Conservation (phyloP, 352 stramenopile genomes). For the Phytophthora fragariae region DNA sequence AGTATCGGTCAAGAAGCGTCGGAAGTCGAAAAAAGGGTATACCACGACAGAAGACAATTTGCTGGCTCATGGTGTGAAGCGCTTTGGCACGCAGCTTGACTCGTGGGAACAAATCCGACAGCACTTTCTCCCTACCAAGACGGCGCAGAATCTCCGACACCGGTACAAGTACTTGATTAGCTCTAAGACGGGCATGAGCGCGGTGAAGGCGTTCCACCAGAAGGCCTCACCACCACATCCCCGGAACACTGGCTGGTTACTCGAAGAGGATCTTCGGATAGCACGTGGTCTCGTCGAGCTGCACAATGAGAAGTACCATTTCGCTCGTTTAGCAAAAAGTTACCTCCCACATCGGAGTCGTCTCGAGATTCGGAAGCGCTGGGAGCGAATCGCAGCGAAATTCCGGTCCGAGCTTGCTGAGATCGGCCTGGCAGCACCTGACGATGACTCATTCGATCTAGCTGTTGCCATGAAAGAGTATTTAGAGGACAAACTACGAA, state of each 20-base stretch:
- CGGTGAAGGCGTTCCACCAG: constrained; percentile 68
- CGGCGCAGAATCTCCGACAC: constrained; percentile 52
- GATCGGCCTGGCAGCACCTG: constrained; percentile 31
- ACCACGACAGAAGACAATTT: constrained; percentile 68
- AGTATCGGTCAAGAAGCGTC: constrained; percentile 48
- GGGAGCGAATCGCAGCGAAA: constrained; percentile 51
- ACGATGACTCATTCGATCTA: constrained; percentile 58
- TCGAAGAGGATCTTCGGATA: constrained; percentile 86
- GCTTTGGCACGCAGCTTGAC: constrained; percentile 55
- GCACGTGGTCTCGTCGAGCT: constrained; percentile 75
- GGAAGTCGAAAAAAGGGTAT: constrained; percentile 62
- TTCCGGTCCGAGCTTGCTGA: constrained; percentile 42
- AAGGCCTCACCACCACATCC: constrained; percentile 42
- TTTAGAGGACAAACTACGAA: constrained; percentile 59
- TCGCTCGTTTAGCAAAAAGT: constrained; percentile 60
- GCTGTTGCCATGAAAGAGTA: constrained; percentile 60
- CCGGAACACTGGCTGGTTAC: constrained; percentile 59
- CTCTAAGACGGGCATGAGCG: constrained; percentile 62
- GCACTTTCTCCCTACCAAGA: constrained; percentile 74
- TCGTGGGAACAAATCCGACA: constrained; percentile 72
- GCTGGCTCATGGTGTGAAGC: constrained; percentile 72
- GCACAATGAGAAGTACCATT: constrained; percentile 67
- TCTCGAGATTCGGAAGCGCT: constrained; percentile 74
- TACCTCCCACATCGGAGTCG: constrained; percentile 76
- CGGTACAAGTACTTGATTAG: constrained; percentile 78